Evolutionary conservation across 495 filamentous ascomycete genomes (phyloP).

Genomic region (Hyaloscypha variabilis): DNA sequence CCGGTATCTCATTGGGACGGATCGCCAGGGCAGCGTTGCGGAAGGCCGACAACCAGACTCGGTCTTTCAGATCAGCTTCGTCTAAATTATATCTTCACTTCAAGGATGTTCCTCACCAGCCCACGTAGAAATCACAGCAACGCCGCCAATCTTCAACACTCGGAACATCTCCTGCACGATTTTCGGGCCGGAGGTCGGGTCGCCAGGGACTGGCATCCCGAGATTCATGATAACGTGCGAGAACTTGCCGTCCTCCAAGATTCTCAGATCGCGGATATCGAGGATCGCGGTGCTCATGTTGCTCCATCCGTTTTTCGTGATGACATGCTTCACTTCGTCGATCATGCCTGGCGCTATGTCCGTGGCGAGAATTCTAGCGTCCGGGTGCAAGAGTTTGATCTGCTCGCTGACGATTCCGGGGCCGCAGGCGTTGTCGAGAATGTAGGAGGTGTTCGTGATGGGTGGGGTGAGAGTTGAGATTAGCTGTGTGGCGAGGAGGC

Average conservation of each 20-base stretch:
- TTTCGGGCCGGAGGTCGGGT: neutral
- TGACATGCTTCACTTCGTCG: neutral
- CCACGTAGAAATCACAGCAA: slow-evolving; percentile 23
- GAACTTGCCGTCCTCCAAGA: slow-evolving; percentile 8
- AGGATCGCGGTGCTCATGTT: slow-evolving; percentile 12
- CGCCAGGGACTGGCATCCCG: slow-evolving; percentile 4
- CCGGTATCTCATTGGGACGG: neutral
- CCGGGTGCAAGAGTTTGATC: slow-evolving; percentile 6
- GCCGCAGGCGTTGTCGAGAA: slow-evolving; percentile 29
- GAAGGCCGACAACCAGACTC: slow-evolving; percentile 12
- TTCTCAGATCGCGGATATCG: neutral
- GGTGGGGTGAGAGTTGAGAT: slow-evolving; percentile 3
- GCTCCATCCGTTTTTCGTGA: slow-evolving; percentile 2
- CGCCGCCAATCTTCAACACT: slow-evolving; percentile 17
- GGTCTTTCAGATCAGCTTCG: slow-evolving; percentile 11
- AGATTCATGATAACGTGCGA: slow-evolving; percentile 13
- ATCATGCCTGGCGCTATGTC: slow-evolving; percentile 12
- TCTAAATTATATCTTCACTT: neutral
- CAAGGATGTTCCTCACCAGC: slow-evolving; percentile 2
- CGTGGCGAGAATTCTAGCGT: slow-evolving; percentile 5
- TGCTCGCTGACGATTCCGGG: slow-evolving; percentile 23
- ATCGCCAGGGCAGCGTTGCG: neutral
- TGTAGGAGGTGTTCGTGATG: slow-evolving; percentile 14
- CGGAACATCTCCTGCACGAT: slow-evolving; percentile 16
- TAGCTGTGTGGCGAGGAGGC: neutral